Base-by-base conservation (phyloP, 83 land plant genomes). In the Picea mariana region DNA sequence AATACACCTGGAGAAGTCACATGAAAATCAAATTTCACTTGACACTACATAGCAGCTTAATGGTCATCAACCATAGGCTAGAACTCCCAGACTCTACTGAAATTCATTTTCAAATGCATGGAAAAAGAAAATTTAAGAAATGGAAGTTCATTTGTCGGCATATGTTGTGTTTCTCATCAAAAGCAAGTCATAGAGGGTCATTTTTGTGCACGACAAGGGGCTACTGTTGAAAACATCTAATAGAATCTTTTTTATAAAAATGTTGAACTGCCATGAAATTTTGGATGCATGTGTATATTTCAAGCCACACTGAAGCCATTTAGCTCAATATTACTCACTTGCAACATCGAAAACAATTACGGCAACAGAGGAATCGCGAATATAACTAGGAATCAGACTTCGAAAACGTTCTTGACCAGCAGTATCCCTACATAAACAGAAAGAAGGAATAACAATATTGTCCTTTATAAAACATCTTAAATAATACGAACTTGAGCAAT, bases 301-400 rank as follows among this genome's bases (percentile, higher is more conserved):
- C 66, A 13, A 63, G 6, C n/a, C n/a, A 21, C 8, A 63, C 6
- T 7, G n/a, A 20, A 63, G 7, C 23, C 66, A 63, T 63, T 21
- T n/a, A 63, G 9, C 44, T 17, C 83, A 58, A 83, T 20, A 21
- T 42, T 26, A 69, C 91, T 84, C 83, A 94, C 96, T 94, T 49
- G 95, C 85, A 26, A 94, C 95, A 87, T 94, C 96, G 83, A 87
- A 94, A 38, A 94, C 96, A 83, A 94, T 89, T 3, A 94, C 95
- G 23, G 96, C 96, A 78, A 94, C 95, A 62, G 96, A 93, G 44
- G 95, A 93, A 78, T 93, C 96, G 68, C 96, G 88, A 58, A 93
- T 93, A 84, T 93, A 93, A 83, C 96, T 93, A 23, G 96, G 96
- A 80, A 93, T 93, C n/a, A 93, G 90, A 86, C 96, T 93, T 81